A percentile compares a stretch with the other conserved stretches of the same genome.
Conservation (phyloP, 2,329 filamentous ascomycete species). For the Pezicula carpinea region DNA sequence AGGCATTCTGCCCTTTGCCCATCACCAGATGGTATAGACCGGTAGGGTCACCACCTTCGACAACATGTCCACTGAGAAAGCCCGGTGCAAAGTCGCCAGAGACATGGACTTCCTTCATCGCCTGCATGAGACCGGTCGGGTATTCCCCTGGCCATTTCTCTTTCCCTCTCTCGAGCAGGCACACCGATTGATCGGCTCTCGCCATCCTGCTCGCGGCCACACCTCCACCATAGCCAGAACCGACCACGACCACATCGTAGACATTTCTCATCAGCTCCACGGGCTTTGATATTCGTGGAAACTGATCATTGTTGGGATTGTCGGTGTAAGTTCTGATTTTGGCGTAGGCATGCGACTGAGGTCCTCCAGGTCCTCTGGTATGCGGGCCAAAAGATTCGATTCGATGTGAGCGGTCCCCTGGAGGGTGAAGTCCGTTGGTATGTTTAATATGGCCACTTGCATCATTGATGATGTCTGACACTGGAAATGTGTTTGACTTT, state of each 20-base stretch:
- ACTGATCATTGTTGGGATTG: slow-evolving; percentile 28
- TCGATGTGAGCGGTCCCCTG: slow-evolving; percentile 11
- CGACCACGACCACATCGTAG: slow-evolving; percentile 65
- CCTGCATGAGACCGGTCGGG: slow-evolving; percentile 42
- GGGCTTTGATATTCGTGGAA: slow-evolving; percentile 51
- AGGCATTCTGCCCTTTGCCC: slow-evolving; percentile 59
- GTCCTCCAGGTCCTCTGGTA: slow-evolving; percentile 14
- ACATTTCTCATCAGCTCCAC: slow-evolving; percentile 50
- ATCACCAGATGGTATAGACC: slow-evolving; percentile 60
- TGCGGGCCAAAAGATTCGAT: slow-evolving; percentile 18
- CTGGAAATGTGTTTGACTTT: background rate
- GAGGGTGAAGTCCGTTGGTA: background rate
- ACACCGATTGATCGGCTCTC: slow-evolving; percentile 54
- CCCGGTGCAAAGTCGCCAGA: slow-evolving; percentile 48
- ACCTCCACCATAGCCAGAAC: slow-evolving; percentile 64
- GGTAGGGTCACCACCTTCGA: slow-evolving; percentile 48
- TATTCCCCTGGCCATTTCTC: slow-evolving; percentile 66
- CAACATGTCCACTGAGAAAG: slow-evolving; percentile 35
- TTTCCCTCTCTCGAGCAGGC: slow-evolving; percentile 58
- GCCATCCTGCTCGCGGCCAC: slow-evolving; percentile 63
- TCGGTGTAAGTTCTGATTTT: slow-evolving; percentile 26
- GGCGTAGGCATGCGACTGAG: slow-evolving; percentile 20
- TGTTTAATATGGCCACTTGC: background rate
- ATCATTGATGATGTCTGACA: background rate
- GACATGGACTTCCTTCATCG: slow-evolving; percentile 48